phyloP scores from a whole-genome alignment of 2,329 filamentous ascomycete genomes.

The Clarireedia paspali region DNA sequence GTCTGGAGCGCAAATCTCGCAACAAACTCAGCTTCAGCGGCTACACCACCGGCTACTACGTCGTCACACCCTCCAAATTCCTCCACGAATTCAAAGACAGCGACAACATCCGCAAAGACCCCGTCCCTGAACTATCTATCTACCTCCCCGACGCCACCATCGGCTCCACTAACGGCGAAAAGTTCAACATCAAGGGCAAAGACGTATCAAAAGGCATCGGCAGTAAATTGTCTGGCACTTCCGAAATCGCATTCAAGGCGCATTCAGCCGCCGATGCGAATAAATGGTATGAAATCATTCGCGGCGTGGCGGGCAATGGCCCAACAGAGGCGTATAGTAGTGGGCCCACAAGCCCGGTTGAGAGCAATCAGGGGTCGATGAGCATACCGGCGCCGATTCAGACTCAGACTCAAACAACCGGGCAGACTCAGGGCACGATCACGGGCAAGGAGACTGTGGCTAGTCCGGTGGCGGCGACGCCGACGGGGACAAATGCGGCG shows the following conservation, averaged over 20 bases:
- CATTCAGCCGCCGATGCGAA: conserved; percentile 71
- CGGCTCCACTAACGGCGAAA: conserved; percentile 62
- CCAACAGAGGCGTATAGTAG: conserved; percentile 14
- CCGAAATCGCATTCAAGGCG: conserved; percentile 83
- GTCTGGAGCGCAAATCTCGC: conserved; percentile 82
- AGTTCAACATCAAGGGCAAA: conserved; percentile 95
- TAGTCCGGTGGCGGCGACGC: conserved; percentile 17
- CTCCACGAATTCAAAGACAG: conserved; percentile 95
- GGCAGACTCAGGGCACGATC: conserved; percentile 19
- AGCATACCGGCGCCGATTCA: conserved; percentile 17
- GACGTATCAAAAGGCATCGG: conserved; percentile 75
- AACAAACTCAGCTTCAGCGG: conserved; percentile 70
- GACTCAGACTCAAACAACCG: conserved; percentile 8
- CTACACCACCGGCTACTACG: conserved; percentile 79
- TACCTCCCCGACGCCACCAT: conserved; percentile 87
- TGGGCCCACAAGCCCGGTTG: conserved; percentile 16
- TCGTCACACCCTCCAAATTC: conserved; percentile 79
- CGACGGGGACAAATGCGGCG: conserved; percentile 3
- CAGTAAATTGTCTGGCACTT: conserved; percentile 69
- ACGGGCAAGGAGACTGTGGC: conserved; percentile 20
- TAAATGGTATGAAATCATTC: conserved; percentile 76
- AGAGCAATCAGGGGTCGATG: conserved; percentile 12
- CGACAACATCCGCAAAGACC: conserved; percentile 64
- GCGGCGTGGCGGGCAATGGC: conserved; percentile 17
- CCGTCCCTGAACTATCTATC: conserved; percentile 77